Conservation (phyloP, 371 early-diverging fungal genomes). For the Blakeslea trispora region DNA sequence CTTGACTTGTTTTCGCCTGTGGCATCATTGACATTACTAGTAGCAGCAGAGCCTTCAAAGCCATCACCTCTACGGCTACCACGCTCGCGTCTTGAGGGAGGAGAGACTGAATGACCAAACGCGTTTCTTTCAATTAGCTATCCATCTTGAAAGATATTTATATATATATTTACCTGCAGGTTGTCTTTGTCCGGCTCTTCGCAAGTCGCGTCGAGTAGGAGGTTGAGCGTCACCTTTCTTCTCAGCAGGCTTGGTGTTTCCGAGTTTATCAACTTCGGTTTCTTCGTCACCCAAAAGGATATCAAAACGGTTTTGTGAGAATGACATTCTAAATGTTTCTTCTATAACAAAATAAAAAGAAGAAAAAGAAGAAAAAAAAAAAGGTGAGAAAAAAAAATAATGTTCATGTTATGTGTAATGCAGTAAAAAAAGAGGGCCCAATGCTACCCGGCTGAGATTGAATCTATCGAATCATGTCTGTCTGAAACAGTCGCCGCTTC, state of each 20-base stretch:
- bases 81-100: constrained; percentile 42
- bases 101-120: constrained; percentile 32
- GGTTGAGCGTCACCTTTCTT: constrained; percentile 25
- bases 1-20: neutral
- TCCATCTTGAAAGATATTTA: no score
- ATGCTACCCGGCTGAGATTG: no score
- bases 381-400: constrained; percentile 3
- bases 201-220: constrained; percentile 24
- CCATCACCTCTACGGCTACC: constrained; percentile 23
- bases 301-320: constrained; percentile 35
- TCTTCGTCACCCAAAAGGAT: constrained; percentile 41
- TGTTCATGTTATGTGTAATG: no score
- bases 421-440: no score
- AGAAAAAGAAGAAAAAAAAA: constrained; percentile 5
- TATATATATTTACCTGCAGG: constrained; percentile 39
- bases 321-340: constrained; percentile 30
- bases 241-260: constrained; percentile 39
- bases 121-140: no score
- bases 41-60: constrained; percentile 4
- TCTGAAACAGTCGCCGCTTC: no score
- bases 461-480: no score
- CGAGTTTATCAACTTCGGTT: constrained; percentile 44
- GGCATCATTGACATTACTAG: neutral
- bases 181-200: constrained; percentile 18
- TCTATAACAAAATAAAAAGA: constrained; percentile 2